Percentiles rank a stretch among this genome's conserved stretches.
Evolutionary conservation across 192 early-diverging fungal genomes (phyloP).

Genomic region (Backusella tarrabulga): DNA sequence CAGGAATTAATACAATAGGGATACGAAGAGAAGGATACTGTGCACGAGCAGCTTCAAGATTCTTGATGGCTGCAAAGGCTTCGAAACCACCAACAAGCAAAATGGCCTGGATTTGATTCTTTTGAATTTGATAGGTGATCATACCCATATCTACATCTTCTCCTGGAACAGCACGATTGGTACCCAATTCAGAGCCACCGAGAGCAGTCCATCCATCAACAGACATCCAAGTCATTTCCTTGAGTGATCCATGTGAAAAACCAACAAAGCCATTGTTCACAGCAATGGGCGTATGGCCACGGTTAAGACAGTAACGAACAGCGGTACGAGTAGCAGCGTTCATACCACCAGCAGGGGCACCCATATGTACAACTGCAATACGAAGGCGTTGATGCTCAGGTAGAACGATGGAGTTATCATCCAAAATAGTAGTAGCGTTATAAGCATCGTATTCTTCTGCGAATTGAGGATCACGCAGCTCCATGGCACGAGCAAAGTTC

Average conservation of each 20-base stretch:
- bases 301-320: conserved; percentile 81
- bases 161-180: conserved; percentile 88
- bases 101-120: conserved; percentile 83
- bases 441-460: conserved; percentile 62
- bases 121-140: conserved; percentile 90
- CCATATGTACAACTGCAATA: conserved; percentile 89
- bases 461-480: conserved; percentile 86
- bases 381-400: conserved; percentile 59
- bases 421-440: conserved; percentile 53
- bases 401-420: conserved; percentile 34
- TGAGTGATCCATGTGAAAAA: conserved; percentile 76
- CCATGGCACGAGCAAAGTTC: conserved; percentile 89
- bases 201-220: conserved; percentile 90
- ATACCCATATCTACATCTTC: conserved; percentile 71
- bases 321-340: conserved; percentile 91
- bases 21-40: conserved; percentile 93
- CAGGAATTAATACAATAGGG: conserved; percentile 90
- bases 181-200: conserved; percentile 93
- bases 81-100: conserved; percentile 96
- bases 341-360: conserved; percentile 98
- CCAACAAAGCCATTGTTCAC: conserved; percentile 95
- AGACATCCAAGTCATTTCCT: conserved; percentile 76
- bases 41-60: conserved; percentile 64
- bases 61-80: conserved; percentile 78
- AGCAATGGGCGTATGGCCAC: conserved; percentile 83